A percentile compares a stretch with the other conserved stretches of the same genome.
These are phyloP conservation scores for Fraxinus latifolia DNA, from an alignment of 305 asterid species.

Conservation along the genomic window DNA sequence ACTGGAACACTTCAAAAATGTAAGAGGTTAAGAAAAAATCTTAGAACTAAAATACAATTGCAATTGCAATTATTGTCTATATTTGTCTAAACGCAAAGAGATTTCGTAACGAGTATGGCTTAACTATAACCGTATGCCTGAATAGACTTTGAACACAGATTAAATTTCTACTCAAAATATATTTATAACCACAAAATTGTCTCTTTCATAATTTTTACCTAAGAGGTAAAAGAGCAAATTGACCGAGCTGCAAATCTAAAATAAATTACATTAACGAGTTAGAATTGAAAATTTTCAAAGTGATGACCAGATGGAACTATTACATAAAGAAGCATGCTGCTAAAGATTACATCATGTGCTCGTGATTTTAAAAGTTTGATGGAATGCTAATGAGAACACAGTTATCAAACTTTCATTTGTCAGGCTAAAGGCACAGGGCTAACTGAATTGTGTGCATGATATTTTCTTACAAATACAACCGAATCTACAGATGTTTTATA, in stretches of 20 bases:
- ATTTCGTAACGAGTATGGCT: background rate
- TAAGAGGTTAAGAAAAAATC: conserved; percentile 33
- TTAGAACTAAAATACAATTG: background rate
- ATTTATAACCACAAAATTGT: background rate
- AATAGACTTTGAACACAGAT: background rate
- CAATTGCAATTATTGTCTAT: background rate
- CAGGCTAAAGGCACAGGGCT: conserved; percentile 6
- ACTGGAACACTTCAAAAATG: conserved; percentile 70
- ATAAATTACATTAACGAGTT: background rate
- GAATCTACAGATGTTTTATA: background rate
- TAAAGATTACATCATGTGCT: background rate
- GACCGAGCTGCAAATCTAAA: background rate
- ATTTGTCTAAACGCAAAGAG: background rate
- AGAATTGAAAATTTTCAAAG: background rate
- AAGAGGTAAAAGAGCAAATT: background rate
- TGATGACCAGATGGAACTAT: background rate
- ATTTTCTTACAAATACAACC: background rate
- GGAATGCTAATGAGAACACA: background rate
- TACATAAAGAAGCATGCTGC: background rate
- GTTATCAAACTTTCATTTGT: conserved; percentile 9
- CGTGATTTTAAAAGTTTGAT: background rate
- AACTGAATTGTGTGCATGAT: conserved; percentile 3
- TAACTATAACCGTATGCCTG: background rate
- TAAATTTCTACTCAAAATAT: background rate
- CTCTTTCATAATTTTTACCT: background rate